phyloP scores from a whole-genome alignment of 495 filamentous ascomycete species.

The Daldinia concentrica region DNA sequence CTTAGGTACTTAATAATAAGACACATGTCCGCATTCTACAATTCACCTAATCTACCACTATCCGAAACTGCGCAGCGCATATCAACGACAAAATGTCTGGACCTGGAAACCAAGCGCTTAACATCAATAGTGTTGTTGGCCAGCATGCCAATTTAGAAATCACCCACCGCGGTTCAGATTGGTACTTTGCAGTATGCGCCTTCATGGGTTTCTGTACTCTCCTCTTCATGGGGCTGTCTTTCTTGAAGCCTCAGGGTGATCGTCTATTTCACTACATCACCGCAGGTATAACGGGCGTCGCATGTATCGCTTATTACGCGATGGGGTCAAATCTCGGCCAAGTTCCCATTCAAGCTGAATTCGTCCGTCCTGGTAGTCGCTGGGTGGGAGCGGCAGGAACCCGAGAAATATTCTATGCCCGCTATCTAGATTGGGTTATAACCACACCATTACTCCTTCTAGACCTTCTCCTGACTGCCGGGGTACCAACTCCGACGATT shows the following conservation, averaged over 20 bases:
- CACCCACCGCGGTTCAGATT: constrained; percentile 65
- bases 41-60: neutral
- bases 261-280: constrained; percentile 78
- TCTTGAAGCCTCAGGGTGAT: constrained; percentile 60
- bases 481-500: constrained; percentile 71
- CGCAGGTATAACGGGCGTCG: constrained; percentile 66
- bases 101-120: constrained; percentile 59
- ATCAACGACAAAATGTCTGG: neutral
- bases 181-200: constrained; percentile 64
- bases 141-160: constrained; percentile 63
- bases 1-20: neutral
- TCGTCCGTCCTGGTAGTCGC: constrained; percentile 49
- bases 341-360: constrained; percentile 67
- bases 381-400: constrained; percentile 54
- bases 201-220: constrained; percentile 57
- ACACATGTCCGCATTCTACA: neutral
- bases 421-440: constrained; percentile 72
- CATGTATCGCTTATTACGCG: constrained; percentile 72
- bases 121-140: constrained; percentile 54
- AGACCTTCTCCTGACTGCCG: constrained; percentile 69
- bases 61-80: neutral
- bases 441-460: constrained; percentile 63
- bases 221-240: constrained; percentile 55
- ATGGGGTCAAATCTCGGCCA: constrained; percentile 76
- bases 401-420: constrained; percentile 75